Evolutionary conservation across 108 stramenopile genomes (phyloP).

Genomic region (Nitzschia inconspicua): DNA sequence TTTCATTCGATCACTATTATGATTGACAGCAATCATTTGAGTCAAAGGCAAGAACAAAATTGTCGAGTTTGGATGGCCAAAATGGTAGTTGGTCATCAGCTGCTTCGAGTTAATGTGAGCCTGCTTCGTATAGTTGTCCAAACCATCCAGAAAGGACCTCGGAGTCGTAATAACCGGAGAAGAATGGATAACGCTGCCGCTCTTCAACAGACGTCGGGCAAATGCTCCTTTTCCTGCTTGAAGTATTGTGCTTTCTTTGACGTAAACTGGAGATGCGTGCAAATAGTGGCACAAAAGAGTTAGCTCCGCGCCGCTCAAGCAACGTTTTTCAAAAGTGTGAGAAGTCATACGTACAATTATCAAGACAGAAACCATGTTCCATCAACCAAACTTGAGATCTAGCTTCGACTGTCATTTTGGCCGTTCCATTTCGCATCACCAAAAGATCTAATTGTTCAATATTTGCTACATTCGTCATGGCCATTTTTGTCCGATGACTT

Average conservation of each 20-base stretch:
- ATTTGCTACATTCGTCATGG: background rate
- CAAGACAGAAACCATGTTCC: too few relatives aligned
- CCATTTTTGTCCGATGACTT: constrained; percentile 3
- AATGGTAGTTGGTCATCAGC: constrained; percentile 19
- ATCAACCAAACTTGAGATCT: constrained; percentile 26
- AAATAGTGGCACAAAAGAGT: constrained; percentile 1
- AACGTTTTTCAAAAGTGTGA: background rate
- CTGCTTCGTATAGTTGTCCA: background rate
- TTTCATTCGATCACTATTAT: constrained; percentile 11
- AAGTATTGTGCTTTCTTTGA: constrained; percentile 6
- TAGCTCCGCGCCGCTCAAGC: background rate
- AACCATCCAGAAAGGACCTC: constrained; percentile 18
- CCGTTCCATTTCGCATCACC: constrained; percentile 19
- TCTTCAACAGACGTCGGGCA: constrained; percentile 1
- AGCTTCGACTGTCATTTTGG: constrained; percentile 7
- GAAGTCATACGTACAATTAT: too few relatives aligned
- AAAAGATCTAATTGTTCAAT: constrained; percentile 3
- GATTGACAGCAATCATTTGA: constrained; percentile 20
- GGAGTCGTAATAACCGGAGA: constrained; percentile 41
- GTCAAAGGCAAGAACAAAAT: constrained; percentile 18
- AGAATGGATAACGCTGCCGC: constrained; percentile 27
- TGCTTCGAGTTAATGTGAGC: background rate
- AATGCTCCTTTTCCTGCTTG: constrained; percentile 21
- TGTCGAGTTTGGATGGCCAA: constrained; percentile 11
- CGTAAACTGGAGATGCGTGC: constrained; percentile 13